Base-by-base conservation (phyloP, 164 flowering plant genomes). In the Chimonanthus salicifolius region DNA sequence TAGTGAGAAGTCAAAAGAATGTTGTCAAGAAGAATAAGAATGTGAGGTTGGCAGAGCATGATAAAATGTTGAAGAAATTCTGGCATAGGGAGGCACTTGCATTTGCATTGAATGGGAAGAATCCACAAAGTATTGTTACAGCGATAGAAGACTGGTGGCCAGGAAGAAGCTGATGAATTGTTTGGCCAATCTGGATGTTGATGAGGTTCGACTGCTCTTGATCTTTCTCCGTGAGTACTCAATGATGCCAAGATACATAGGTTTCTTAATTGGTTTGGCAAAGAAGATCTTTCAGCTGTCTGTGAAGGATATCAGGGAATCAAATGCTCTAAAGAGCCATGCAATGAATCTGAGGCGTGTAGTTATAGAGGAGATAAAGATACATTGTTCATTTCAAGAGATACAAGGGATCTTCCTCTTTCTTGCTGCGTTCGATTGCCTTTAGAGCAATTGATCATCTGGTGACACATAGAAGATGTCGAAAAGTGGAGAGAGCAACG, bases 91-190 rank as follows among this genome's bases (percentile, higher is more conserved):
- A 92, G 43, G 94, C 98, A 33, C 70, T 95, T 66, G 92, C 92
- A 7, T 83, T 90, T 5, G 97, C 81, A 6, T 78, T 95, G 69
- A 77, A 65, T 6, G 65, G 78, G 46, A 86, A 85, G 79, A 83
- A 87, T 63, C 89, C 94, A 0, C 94, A 80, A 64, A 79, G 80
- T 74, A 83, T 84, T 74, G 87, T 90, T 74, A 95, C 94, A 15
- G 97, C 92, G 10, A 88, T 92, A 92, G 97, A 93, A 86, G 99
- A 95, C 79, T 95, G 78, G 94, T 93, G 58, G 90, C 97, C 0
- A 82, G 97, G 79, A 89, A 78, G 85, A 90, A 87, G 79, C 72
- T 95, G 71, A 15, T 93, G 83, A 90, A 81, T 72, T 85, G 90
- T 78, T 87, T 90, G 20, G 74, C 79, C 49, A 93, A 90, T 86